These are phyloP conservation scores for Zygosaccharomyces sapae DNA, from an alignment of 1,139 yeast species.

Conservation along the genomic window DNA sequence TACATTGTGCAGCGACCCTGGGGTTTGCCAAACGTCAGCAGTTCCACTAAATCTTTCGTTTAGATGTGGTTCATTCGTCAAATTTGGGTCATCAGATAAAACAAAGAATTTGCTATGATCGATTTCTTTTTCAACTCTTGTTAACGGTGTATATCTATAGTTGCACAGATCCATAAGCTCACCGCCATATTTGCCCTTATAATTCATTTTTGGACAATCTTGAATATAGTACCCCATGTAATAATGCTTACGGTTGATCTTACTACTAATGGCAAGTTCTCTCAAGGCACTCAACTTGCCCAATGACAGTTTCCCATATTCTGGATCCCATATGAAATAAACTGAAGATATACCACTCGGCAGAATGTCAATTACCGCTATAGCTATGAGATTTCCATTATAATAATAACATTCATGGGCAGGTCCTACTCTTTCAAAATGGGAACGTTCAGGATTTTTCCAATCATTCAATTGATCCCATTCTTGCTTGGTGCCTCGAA, in stretches of 20 bases:
- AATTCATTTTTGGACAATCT: slow-evolving; percentile 77
- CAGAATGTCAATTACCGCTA: slow-evolving; percentile 72
- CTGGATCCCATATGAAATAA: slow-evolving; percentile 88
- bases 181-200: slow-evolving; percentile 76
- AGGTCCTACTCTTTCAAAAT: slow-evolving; percentile 41
- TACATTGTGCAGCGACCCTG: slow-evolving; percentile 28
- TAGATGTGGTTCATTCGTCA: slow-evolving; percentile 16
- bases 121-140: slow-evolving; percentile 36
- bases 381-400: slow-evolving; percentile 60
- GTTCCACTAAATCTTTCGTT: slow-evolving; percentile 17
- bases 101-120: slow-evolving; percentile 45
- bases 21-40: background rate
- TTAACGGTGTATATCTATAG: slow-evolving; percentile 45
- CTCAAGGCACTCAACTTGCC: slow-evolving; percentile 76
- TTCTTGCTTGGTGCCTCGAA: slow-evolving; percentile 29
- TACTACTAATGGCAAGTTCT: slow-evolving; percentile 52
- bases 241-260: slow-evolving; percentile 46
- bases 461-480: slow-evolving; percentile 38
- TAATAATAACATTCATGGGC: slow-evolving; percentile 75
- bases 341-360: slow-evolving; percentile 80
- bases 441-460: slow-evolving; percentile 24
- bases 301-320: slow-evolving; percentile 59
- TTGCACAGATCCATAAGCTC: slow-evolving; percentile 57
- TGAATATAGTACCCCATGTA: slow-evolving; percentile 76
- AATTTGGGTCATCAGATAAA: slow-evolving; percentile 18